Evolutionary conservation across 352 stramenopile species (phyloP).

Genomic region (Phytophthora vignae): DNA sequence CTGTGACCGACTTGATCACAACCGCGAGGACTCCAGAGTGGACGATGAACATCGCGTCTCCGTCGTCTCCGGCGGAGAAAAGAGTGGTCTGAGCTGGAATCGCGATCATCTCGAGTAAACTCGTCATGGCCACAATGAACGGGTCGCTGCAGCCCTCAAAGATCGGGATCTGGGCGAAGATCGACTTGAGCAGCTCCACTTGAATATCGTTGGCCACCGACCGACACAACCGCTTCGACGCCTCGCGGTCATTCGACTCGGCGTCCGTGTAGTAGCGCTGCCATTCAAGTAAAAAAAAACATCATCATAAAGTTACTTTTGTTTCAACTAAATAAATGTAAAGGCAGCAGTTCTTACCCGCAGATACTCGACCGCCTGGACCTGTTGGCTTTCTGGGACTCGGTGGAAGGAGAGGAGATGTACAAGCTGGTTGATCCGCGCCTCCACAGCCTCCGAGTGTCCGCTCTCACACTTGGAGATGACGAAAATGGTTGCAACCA

Average conservation of each 20-base stretch:
- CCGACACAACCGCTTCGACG: constrained; percentile 69
- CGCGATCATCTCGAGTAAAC: constrained; percentile 68
- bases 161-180: constrained; percentile 58
- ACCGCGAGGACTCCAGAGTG: constrained; percentile 74
- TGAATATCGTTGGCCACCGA: constrained; percentile 84
- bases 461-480: constrained; percentile 83
- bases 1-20: constrained; percentile 59
- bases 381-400: constrained; percentile 63
- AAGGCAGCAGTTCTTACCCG: constrained; percentile 26
- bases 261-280: constrained; percentile 74
- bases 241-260: constrained; percentile 77
- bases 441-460: constrained; percentile 61
- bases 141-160: constrained; percentile 63
- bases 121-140: constrained; percentile 72
- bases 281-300: background rate
- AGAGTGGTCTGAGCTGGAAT: constrained; percentile 64
- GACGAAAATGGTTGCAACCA: constrained; percentile 83
- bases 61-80: constrained; percentile 61
- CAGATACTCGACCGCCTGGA: constrained; percentile 74
- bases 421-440: constrained; percentile 76
- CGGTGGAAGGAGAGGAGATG: constrained; percentile 75
- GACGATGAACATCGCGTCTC: constrained; percentile 84
- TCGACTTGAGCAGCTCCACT: constrained; percentile 67
- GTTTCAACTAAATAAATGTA: background rate
- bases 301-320: background rate